Base-by-base conservation (phyloP, 345 rosid genomes). In the Eucalyptus cladocalyx region DNA sequence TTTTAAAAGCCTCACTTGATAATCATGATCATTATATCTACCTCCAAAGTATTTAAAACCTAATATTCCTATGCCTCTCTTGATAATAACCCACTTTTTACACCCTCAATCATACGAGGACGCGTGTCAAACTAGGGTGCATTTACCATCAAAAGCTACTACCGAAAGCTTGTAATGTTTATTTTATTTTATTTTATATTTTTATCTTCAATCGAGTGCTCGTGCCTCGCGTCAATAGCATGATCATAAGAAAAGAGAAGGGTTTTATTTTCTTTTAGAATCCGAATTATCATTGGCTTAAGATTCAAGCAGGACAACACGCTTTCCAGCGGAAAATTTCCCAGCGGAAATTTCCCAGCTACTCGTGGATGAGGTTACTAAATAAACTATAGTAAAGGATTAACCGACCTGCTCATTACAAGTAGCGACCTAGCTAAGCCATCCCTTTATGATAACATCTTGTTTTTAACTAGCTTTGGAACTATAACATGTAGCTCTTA, bases 111-210 rank as follows among this genome's bases (percentile, higher is more conserved):
- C 80, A 90, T 47, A 32, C 43, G 80, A 49, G 91, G 88, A 89
- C 88, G 88, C n/a, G 80, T 92, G 93, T 91, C 91, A 11, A 45
- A 85, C 60, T 69, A n/a, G 45, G 54, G n/a, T 53, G 54, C 42
- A 88, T 32, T 69, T 86, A 51, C 62, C 56, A 86, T 86, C 87
- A 51, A 86, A 86, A 51, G 56, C 62, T 53, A 51, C 16, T 6
- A 34, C 88, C 88, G 72, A 87, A 87, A 87, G 72, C 69, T 34
- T 34, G 88, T 40, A 76, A 40, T 76, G 21, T 40, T 23, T 4
- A 21, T 34, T 6, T 16, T 9, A 37, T 42, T 21, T 19, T 53
- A 2, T n/a, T n/a, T n/a, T n/a, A 4, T 21, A 21, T 76, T 37
- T 76, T 76, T 72, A 58, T 87, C 80, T 40, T 40, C 6, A 11